A percentile compares a stretch with the other conserved stretches of the same genome.
phyloP scores from a whole-genome alignment of 495 filamentous ascomycete genomes.

The Hypoxylon subgilvum region DNA sequence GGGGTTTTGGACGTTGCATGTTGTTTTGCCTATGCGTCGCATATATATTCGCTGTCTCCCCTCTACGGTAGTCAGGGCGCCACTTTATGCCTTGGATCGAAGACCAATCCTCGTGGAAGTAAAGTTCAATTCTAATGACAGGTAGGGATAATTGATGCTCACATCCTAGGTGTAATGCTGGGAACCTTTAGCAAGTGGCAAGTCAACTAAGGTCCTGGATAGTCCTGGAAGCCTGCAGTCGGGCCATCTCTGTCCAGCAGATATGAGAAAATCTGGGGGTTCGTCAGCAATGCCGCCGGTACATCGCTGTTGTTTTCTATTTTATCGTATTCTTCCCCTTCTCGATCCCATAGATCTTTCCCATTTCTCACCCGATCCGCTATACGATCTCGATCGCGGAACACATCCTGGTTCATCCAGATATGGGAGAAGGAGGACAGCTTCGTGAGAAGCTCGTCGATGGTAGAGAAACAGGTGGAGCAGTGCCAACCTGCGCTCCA shows the following conservation, averaged over 20 bases:
- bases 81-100: too few species aligned
- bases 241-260: conserved; percentile 47
- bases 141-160: too few species aligned
- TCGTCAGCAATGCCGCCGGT: conserved; percentile 46
- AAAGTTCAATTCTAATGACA: too few species aligned
- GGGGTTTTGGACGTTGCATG: too few species aligned
- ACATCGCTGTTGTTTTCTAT: conserved; percentile 53
- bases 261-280: conserved; percentile 46
- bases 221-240: conserved; percentile 50
- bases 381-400: conserved; percentile 49
- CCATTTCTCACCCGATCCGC: conserved; percentile 56
- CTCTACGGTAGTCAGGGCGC: too few species aligned
- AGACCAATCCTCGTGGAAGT: too few species aligned
- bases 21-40: too few species aligned
- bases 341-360: conserved; percentile 58
- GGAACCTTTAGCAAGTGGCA: too few species aligned
- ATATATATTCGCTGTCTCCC: too few species aligned
- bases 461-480: conserved; percentile 58
- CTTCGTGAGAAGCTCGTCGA: conserved; percentile 59
- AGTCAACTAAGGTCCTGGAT: conserved; percentile 18
- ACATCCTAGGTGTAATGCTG: too few species aligned
- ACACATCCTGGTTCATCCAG: conserved; percentile 51
- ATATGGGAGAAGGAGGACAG: conserved; percentile 58
- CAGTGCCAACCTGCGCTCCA: conserved; percentile 62
- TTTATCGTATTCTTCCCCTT: conserved; percentile 52